A percentile compares a stretch with the other conserved stretches of the same genome.
Conservation (phyloP, 805 yeast species). For the Pichia gijzeniarum region DNA sequence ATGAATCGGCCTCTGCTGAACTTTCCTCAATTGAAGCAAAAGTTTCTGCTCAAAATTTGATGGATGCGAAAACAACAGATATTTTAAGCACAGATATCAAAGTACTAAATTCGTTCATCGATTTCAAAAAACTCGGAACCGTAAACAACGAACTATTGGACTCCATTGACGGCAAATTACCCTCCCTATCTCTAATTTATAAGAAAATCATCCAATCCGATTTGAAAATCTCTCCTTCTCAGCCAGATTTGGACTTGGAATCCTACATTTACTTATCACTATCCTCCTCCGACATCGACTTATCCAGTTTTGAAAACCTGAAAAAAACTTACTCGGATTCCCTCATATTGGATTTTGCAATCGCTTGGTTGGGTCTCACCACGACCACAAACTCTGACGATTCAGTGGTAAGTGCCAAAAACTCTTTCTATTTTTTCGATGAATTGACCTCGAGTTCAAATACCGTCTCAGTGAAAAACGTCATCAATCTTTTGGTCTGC, state of each 20-base stretch:
- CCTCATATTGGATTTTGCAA: constrained; percentile 69
- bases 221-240: background rate
- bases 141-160: constrained; percentile 1
- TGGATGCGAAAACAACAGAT: constrained; percentile 6
- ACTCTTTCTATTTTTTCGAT: constrained; percentile 63
- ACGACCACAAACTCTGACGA: constrained; percentile 27
- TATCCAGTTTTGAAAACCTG: constrained; percentile 20
- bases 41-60: background rate
- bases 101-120: constrained; percentile 1
- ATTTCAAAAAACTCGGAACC: constrained; percentile 4
- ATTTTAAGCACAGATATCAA: constrained; percentile 4
- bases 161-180: constrained; percentile 18
- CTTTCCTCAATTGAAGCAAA: background rate
- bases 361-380: constrained; percentile 51
- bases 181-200: constrained; percentile 24
- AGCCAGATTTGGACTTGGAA: constrained; percentile 20
- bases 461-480: constrained; percentile 37
- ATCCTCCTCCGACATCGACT: constrained; percentile 26
- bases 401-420: constrained; percentile 35
- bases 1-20: background rate
- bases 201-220: constrained; percentile 9
- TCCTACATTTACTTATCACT: constrained; percentile 36
- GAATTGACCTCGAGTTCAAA: constrained; percentile 62
- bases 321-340: constrained; percentile 59
- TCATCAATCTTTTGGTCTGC: constrained; percentile 61